Evolutionary conservation across 805 yeast genomes (phyloP), one percentile per base, ranked within the genome.

Genomic region (Jamesozyma piceae): DNA sequence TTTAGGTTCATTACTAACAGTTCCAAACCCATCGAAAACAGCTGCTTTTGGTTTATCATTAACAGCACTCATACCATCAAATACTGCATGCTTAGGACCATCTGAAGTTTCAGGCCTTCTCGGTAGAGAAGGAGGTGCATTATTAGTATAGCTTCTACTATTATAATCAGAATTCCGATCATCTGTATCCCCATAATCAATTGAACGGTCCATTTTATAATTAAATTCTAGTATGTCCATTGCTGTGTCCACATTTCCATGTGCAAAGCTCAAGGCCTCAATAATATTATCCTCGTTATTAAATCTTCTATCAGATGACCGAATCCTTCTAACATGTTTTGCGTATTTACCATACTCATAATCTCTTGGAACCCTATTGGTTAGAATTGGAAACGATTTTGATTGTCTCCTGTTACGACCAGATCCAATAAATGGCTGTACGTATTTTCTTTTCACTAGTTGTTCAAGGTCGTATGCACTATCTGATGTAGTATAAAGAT

Each of bases 341-440:
- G 68, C 65, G 53, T 72, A 80, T 50, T 73, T 74, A 28, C 50
- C 45, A 33, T 72, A 64, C 46, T 80, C 83, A 47, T 68, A 70
- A 8, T 72, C 68, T 13, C 82, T 72, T 39, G 78, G 68, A 46
- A 71, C 71, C 40, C 80, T 66, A 53, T 74, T 77, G 2, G 70
- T 57, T 39, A 78, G 61, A 5, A 55, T 50, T 13, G 78, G 76
- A 21, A 30, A n/a, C 17, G 36, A 21, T 20, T 28, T 10, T 13
- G 21, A 15, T 13, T 14, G 18, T 22, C 33, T 24, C n/a, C 26
- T 8, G 13, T 26, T 35, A 75, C 44, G 82, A 80, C 35, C 78
- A 84, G 48, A 79, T 79, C 67, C 89, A 86, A 2, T 78, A 85
- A 0, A 63, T 80, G 58, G 87, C 5, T 35, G 19, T 14, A 41